phyloP scores from a whole-genome alignment of 2,329 filamentous ascomycete species.

The Aspergillus vadensis region DNA sequence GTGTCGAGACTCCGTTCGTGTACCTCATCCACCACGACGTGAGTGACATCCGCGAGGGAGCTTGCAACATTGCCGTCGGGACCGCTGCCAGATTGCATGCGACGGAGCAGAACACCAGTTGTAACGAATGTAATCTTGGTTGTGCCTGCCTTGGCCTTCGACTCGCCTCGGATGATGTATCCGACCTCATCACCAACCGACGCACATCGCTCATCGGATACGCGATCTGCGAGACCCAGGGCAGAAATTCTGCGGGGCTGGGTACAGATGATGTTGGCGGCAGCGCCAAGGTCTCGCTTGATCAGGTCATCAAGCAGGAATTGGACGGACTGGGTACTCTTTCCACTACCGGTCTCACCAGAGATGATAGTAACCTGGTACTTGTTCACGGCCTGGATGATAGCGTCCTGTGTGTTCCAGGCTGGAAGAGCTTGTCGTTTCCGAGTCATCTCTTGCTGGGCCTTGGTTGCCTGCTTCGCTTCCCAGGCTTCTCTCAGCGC shows the following conservation, averaged over 20 bases:
- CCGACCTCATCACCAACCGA: slow-evolving; percentile 84
- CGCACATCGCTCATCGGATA: slow-evolving; percentile 85
- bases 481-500: slow-evolving; percentile 67
- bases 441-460: slow-evolving; percentile 73
- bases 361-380: slow-evolving; percentile 95
- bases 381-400: slow-evolving; percentile 72
- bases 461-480: slow-evolving; percentile 63
- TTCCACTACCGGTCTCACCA: slow-evolving; percentile 94
- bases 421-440: slow-evolving; percentile 77
- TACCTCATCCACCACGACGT: slow-evolving; percentile 94
- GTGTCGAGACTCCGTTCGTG: slow-evolving; percentile 95
- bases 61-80: slow-evolving; percentile 76
- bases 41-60: slow-evolving; percentile 85
- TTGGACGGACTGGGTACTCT: slow-evolving; percentile 95
- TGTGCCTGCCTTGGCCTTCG: slow-evolving; percentile 65
- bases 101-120: slow-evolving; percentile 85
- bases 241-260: slow-evolving; percentile 94
- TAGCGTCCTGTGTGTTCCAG: slow-evolving; percentile 77
- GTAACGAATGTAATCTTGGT: slow-evolving; percentile 96
- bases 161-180: slow-evolving; percentile 89
- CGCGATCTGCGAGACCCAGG: slow-evolving; percentile 87
- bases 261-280: slow-evolving; percentile 90
- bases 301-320: slow-evolving; percentile 94
- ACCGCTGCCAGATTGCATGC: slow-evolving; percentile 87
- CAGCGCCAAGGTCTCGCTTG: slow-evolving; percentile 68